Conservation (phyloP, 192 early-diverging fungal species). For the Chytriomyces confervae region DNA sequence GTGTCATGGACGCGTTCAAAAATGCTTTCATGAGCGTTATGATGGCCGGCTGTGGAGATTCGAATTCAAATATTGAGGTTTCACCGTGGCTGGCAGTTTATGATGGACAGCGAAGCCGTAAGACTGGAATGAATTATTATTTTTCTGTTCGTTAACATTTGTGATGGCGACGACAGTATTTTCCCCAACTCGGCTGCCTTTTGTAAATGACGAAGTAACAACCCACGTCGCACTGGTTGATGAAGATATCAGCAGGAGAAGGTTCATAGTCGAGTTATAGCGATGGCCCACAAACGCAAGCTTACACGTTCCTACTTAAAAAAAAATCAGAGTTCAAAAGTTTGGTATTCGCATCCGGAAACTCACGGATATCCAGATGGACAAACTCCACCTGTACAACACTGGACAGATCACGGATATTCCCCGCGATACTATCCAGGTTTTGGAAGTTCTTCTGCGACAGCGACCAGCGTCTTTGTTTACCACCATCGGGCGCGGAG, state of each 20-base stretch:
- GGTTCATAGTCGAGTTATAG: neutral
- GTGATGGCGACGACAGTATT: slow-evolving; percentile 10
- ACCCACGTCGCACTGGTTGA: slow-evolving; percentile 26
- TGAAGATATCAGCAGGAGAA: slow-evolving; percentile 23
- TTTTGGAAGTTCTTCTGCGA: slow-evolving; percentile 33
- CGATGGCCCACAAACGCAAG: neutral
- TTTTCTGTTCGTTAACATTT: no score
- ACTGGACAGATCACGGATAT: neutral
- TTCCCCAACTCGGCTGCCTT: slow-evolving; percentile 28
- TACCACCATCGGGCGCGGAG: slow-evolving; percentile 31
- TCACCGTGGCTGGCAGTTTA: slow-evolving; percentile 19
- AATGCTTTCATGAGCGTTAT: slow-evolving; percentile 6
- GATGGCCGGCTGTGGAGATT: neutral
- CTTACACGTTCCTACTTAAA: neutral
- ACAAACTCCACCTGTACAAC: slow-evolving; percentile 19
- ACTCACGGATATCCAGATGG: slow-evolving; percentile 28
- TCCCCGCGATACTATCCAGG: slow-evolving; percentile 16
- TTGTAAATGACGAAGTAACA: slow-evolving; percentile 30
- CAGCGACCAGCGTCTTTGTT: slow-evolving; percentile 25
- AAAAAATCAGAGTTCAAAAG: slow-evolving; percentile 23
- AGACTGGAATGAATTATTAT: neutral
- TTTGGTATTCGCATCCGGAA: slow-evolving; percentile 26
- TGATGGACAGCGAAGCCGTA: slow-evolving; percentile 28
- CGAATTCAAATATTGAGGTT: neutral
- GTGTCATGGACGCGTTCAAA: slow-evolving; percentile 22